Conservation (phyloP, 495 filamentous ascomycete genomes). For the Pseudevernia furfuracea region DNA sequence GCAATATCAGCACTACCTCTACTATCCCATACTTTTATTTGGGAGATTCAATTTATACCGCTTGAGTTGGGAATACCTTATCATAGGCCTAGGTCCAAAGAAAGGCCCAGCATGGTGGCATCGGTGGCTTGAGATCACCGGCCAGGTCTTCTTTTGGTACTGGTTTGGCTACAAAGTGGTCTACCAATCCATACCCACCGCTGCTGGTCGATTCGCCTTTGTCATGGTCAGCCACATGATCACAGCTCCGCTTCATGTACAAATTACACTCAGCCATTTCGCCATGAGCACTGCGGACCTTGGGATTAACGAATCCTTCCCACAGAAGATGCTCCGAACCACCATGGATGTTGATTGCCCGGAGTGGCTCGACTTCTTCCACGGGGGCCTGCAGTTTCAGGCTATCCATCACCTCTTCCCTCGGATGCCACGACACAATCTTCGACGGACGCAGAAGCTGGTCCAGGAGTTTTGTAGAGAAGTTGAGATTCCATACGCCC, state of each 20-base stretch:
- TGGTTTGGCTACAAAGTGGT: conserved; percentile 88
- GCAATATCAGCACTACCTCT: conserved; percentile 70
- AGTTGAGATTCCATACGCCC: conserved; percentile 84
- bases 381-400: conserved; percentile 94
- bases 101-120: conserved; percentile 87
- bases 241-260: conserved; percentile 80
- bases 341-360: conserved; percentile 98
- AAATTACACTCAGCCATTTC: conserved; percentile 95
- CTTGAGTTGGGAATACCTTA: conserved; percentile 74
- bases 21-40: conserved; percentile 78
- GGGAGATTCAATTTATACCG: conserved; percentile 90
- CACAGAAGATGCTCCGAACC: conserved; percentile 93
- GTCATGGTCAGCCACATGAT: conserved; percentile 82
- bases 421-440: conserved; percentile 89
- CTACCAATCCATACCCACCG: conserved; percentile 66
- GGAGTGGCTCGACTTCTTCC: conserved; percentile 90
- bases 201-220: conserved; percentile 62
- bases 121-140: conserved; percentile 73
- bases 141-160: conserved; percentile 82
- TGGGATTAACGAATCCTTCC: conserved; percentile 80
- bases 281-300: conserved; percentile 93
- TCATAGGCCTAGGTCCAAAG: conserved; percentile 65
- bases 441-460: conserved; percentile 71
- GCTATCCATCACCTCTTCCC: conserved; percentile 93
- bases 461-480: conserved; percentile 87